These are phyloP conservation scores for Pythium guiyangense DNA, from an alignment of 352 stramenopile genomes.

Conservation along the genomic window DNA sequence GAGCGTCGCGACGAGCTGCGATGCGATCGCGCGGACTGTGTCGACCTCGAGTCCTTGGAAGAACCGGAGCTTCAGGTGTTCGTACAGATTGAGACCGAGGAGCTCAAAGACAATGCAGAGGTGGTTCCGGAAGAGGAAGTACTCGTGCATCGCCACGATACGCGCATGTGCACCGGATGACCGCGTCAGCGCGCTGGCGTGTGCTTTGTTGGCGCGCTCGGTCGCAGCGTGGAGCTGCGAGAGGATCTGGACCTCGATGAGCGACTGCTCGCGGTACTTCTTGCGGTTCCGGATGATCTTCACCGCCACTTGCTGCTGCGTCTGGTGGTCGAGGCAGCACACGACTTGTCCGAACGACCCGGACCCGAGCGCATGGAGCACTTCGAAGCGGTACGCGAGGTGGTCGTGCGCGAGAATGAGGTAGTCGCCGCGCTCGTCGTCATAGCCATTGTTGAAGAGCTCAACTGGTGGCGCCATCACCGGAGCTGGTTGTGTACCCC, in stretches of 20 bases:
- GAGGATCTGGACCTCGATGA: constrained; percentile 95
- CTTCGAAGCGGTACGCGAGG: constrained; percentile 92
- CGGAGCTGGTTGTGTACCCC: neutral
- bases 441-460: constrained; percentile 91
- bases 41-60: constrained; percentile 93
- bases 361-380: constrained; percentile 93
- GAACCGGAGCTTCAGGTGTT: constrained; percentile 94
- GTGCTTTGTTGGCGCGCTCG: neutral
- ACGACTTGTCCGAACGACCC: constrained; percentile 99
- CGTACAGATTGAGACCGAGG: constrained; percentile 95
- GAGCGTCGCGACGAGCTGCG: constrained; percentile 86
- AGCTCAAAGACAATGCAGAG: constrained; percentile 97
- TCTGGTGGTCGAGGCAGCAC: constrained; percentile 86
- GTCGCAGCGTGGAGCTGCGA: constrained; percentile 44
- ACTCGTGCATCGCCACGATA: constrained; percentile 90
- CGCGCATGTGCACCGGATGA: constrained; percentile 6
- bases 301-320: constrained; percentile 88
- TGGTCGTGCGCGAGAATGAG: constrained; percentile 92
- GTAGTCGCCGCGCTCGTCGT: constrained; percentile 98
- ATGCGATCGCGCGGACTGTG: constrained; percentile 84
- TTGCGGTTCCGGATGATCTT: constrained; percentile 99
- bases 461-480: neutral
- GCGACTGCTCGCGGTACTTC: constrained; percentile 94
- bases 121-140: constrained; percentile 93
- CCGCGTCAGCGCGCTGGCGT: neutral